Conservation (phyloP, 106 monocot species). For the Allium sativum region DNA sequence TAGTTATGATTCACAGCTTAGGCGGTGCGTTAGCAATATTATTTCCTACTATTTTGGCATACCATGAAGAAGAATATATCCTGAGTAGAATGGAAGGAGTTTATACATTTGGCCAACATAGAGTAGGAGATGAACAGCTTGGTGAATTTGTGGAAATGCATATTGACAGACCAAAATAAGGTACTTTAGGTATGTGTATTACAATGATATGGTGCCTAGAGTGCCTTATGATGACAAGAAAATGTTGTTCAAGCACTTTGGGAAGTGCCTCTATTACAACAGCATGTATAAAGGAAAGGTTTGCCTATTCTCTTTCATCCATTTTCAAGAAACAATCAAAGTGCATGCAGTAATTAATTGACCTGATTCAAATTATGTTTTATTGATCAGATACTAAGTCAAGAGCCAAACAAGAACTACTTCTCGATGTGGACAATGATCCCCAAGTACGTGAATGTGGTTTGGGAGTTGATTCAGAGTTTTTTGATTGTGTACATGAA, state of each 20-base stretch:
- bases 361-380: background rate
- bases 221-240: slow-evolving; percentile 60
- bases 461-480: slow-evolving; percentile 49
- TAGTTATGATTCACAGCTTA: slow-evolving; percentile 74
- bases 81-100: slow-evolving; percentile 49
- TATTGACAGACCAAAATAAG: slow-evolving; percentile 8
- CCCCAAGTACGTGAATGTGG: slow-evolving; percentile 42
- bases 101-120: slow-evolving; percentile 85
- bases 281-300: slow-evolving; percentile 66
- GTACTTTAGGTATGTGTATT: slow-evolving; percentile 63
- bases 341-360: background rate
- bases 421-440: slow-evolving; percentile 31
- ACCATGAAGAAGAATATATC: slow-evolving; percentile 37
- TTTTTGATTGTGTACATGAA: slow-evolving; percentile 37
- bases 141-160: slow-evolving; percentile 24
- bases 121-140: slow-evolving; percentile 56
- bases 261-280: slow-evolving; percentile 59
- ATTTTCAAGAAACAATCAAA: background rate
- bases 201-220: slow-evolving; percentile 74
- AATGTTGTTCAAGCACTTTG: slow-evolving; percentile 73
- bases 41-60: slow-evolving; percentile 43
- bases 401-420: slow-evolving; percentile 85
- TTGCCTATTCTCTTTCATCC: background rate
- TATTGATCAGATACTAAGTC: slow-evolving; percentile 22
- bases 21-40: slow-evolving; percentile 79